Evolutionary conservation across 2,329 filamentous ascomycete genomes (phyloP).

Genomic region (Epichloe hybrida): DNA sequence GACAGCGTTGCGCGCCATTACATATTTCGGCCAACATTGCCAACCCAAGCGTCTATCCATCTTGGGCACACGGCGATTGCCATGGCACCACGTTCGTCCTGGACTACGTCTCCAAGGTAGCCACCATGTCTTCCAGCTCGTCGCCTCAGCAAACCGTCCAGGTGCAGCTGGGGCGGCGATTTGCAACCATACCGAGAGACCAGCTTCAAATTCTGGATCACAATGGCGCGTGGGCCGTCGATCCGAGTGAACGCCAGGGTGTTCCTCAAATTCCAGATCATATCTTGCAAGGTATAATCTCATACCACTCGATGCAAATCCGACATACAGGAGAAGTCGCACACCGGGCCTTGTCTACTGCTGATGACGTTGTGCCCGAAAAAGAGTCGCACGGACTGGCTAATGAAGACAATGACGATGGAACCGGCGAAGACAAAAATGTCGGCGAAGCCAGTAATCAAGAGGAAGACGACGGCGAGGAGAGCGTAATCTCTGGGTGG

Average conservation of each 20-base stretch:
- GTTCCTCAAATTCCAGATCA: conserved; percentile 21
- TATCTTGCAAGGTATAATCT: conserved; percentile 20
- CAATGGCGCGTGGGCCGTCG: conserved; percentile 23
- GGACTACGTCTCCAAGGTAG: not conserved
- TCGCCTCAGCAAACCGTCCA: conserved; percentile 12
- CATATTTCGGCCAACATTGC: too few relatives aligned
- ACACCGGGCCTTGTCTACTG: not conserved
- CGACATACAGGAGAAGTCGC: not conserved
- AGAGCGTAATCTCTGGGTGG: conserved; percentile 9
- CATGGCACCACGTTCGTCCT: not conserved
- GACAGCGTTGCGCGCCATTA: too few relatives aligned
- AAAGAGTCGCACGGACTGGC: not conserved
- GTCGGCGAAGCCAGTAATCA: not conserved
- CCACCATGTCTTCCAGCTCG: conserved; percentile 14
- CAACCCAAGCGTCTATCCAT: too few relatives aligned
- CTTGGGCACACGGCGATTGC: not conserved
- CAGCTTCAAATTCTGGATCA: conserved; percentile 24
- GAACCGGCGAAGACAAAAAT: not conserved
- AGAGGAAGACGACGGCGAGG: not conserved
- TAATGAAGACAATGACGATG: not conserved
- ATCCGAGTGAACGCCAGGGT: conserved; percentile 12
- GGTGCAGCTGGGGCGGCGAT: conserved; percentile 14
- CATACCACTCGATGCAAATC: conserved; percentile 8
- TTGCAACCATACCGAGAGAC: conserved; percentile 22
- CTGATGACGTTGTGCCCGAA: not conserved